Evolutionary conservation across 108 stramenopile genomes (phyloP).

Genomic region (Stephanodiscus minutulus): DNA sequence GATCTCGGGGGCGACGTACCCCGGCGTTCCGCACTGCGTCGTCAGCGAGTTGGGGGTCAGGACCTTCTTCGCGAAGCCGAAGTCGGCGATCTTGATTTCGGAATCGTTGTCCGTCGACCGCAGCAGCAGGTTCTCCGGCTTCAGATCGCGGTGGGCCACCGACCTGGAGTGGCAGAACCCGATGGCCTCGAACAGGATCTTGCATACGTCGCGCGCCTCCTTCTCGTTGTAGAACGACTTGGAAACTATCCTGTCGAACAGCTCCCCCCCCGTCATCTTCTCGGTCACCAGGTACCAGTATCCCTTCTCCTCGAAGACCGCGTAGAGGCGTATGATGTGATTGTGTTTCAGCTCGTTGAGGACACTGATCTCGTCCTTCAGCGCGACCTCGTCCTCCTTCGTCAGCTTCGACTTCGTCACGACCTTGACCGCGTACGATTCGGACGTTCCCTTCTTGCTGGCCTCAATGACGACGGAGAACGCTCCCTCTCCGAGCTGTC

Average conservation of each 20-base stretch:
- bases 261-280: constrained; percentile 63
- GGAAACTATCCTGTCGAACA: constrained; percentile 75
- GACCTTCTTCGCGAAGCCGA: constrained; percentile 95
- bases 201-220: constrained; percentile 54
- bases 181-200: constrained; percentile 59
- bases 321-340: constrained; percentile 60
- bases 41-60: constrained; percentile 72
- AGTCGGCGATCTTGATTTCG: constrained; percentile 97
- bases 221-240: constrained; percentile 65
- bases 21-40: constrained; percentile 95
- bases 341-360: constrained; percentile 43
- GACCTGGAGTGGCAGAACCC: constrained; percentile 67
- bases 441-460: constrained; percentile 41
- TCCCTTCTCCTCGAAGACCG: constrained; percentile 66
- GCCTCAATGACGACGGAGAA: constrained; percentile 53
- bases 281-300: constrained; percentile 76
- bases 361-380: constrained; percentile 65
- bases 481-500: constrained; percentile 54
- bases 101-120: constrained; percentile 79
- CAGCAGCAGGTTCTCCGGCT: constrained; percentile 75
- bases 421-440: constrained; percentile 85
- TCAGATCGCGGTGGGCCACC: constrained; percentile 73
- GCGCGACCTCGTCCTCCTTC: constrained; percentile 77
- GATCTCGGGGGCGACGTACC: constrained; percentile 94
- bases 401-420: constrained; percentile 83